Conservation (phyloP, 1,284 basidiomycete genomes). For the Melampsora americana region DNA sequence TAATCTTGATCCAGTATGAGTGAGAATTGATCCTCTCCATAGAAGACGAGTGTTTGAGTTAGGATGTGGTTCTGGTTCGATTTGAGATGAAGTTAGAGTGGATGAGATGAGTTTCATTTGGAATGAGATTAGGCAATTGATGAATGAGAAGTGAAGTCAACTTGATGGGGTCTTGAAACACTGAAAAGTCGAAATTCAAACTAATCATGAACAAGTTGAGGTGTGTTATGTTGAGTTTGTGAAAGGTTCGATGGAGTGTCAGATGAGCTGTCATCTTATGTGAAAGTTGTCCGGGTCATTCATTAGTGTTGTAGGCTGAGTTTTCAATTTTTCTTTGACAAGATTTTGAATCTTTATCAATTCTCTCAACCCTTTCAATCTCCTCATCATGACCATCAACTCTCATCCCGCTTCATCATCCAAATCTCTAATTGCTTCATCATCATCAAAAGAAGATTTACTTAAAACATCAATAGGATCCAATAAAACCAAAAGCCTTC, state of each 20-base stretch:
- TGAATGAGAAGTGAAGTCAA: background rate
- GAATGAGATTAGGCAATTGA: background rate
- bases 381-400: background rate
- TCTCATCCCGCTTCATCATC: background rate
- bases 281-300: too few species aligned
- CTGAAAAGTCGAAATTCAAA: too few species aligned
- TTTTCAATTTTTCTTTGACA: too few species aligned
- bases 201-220: too few species aligned
- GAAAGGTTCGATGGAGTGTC: too few species aligned
- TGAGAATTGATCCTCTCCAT: conserved; percentile 37
- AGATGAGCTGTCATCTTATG: too few species aligned
- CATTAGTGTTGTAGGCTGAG: too few species aligned
- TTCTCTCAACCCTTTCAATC: too few species aligned
- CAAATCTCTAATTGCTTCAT: background rate
- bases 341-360: too few species aligned
- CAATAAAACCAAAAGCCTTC: conserved; percentile 40
- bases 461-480: background rate
- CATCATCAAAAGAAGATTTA: background rate
- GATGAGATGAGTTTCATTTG: background rate
- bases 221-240: too few species aligned
- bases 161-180: too few species aligned
- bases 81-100: background rate
- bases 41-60: conserved; percentile 11
- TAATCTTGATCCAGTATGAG: conserved; percentile 22
- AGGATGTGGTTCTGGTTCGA: background rate